Percentiles rank a stretch among this genome's conserved stretches.
phyloP scores from a whole-genome alignment of 164 flowering plant species.

The Stephania japonica region DNA sequence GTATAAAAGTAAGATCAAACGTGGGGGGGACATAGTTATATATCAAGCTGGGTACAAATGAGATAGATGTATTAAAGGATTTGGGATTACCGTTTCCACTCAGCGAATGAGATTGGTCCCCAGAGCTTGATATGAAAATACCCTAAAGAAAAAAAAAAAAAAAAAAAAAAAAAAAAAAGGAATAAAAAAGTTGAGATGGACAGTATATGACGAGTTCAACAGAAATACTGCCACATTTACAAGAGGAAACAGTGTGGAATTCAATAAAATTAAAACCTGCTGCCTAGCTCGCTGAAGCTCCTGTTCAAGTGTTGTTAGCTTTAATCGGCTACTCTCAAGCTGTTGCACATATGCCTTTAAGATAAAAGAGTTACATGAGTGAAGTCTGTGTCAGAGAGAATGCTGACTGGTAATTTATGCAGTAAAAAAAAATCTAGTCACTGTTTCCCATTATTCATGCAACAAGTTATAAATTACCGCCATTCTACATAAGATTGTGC shows the following conservation, averaged over 20 bases:
- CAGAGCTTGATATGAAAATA: slow-evolving; percentile 78
- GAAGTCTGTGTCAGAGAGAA: neutral
- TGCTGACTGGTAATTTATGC: too few species aligned
- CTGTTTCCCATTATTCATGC: neutral
- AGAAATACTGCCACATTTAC: neutral
- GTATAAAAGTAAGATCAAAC: neutral
- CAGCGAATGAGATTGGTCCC: slow-evolving; percentile 76
- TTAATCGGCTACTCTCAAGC: slow-evolving; percentile 80
- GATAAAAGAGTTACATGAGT: neutral
- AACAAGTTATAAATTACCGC: neutral
- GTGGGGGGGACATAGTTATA: neutral
- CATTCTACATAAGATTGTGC: neutral
- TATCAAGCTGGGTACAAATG: neutral
- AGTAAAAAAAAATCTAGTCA: neutral
- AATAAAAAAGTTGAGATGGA: neutral
- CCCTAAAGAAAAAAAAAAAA: slow-evolving; percentile 42
- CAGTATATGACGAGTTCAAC: neutral
- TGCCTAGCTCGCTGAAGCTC: slow-evolving; percentile 89
- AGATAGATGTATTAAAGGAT: neutral
- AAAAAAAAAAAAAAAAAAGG: neutral
- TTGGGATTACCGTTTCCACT: slow-evolving; percentile 67
- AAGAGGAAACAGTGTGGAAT: neutral
- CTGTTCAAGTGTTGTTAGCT: slow-evolving; percentile 83
- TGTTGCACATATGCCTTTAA: slow-evolving; percentile 92
- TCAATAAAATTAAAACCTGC: slow-evolving; percentile 42